A percentile compares a stretch with the other conserved stretches of the same genome.
These are phyloP conservation scores for Acer yangbiense DNA, from an alignment of 345 rosid genomes.

Conservation along the genomic window DNA sequence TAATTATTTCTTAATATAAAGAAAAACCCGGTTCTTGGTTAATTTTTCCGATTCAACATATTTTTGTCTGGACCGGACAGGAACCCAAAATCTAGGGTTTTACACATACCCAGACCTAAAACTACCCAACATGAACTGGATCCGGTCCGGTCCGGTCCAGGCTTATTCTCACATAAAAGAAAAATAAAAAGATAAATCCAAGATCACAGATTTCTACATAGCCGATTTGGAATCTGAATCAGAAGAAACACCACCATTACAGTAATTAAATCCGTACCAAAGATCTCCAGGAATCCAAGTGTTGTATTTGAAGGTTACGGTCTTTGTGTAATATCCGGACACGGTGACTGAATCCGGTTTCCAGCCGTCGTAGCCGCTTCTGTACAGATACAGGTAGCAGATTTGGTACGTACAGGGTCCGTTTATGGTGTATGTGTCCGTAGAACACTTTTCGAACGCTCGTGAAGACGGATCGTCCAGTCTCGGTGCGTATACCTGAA, in stretches of 20 bases:
- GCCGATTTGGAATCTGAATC: background rate
- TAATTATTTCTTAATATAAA: background rate
- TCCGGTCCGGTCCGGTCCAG: background rate
- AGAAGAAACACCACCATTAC: conserved; percentile 17
- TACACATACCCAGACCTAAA: background rate
- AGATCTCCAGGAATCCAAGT: conserved; percentile 45
- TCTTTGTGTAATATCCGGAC: conserved; percentile 37
- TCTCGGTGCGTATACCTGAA: conserved; percentile 61
- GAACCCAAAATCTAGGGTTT: background rate
- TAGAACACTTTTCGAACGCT: conserved; percentile 66
- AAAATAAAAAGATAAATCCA: background rate
- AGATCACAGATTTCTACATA: background rate
- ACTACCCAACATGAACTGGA: background rate
- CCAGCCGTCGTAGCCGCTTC: conserved; percentile 71
- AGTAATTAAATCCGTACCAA: conserved; percentile 69
- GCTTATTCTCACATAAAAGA: background rate
- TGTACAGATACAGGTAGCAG: conserved; percentile 59
- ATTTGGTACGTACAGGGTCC: conserved; percentile 67
- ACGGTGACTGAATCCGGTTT: conserved; percentile 57
- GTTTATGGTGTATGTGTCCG: conserved; percentile 57
- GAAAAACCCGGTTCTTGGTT: background rate
- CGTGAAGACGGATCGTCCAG: conserved; percentile 54
- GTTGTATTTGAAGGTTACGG: conserved; percentile 51
- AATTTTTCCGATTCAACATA: background rate
- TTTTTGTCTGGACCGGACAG: background rate